Conservation (phyloP, 2,329 filamentous ascomycete genomes). For the Cladosporium phlei region DNA sequence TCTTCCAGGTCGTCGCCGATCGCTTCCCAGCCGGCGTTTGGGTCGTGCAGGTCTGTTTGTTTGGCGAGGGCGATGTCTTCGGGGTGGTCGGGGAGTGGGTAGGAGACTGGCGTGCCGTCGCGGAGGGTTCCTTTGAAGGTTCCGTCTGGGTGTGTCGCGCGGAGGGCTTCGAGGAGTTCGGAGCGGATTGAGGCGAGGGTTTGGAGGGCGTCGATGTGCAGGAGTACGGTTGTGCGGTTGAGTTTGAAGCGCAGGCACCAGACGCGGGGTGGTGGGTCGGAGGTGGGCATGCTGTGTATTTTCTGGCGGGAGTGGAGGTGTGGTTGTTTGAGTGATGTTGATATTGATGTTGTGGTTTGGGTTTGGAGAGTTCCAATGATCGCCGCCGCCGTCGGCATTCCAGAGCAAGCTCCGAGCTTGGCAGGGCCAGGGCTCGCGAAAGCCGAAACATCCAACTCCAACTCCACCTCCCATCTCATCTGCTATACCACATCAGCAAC, state of each 20-base stretch:
- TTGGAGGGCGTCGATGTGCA: slow-evolving; percentile 42
- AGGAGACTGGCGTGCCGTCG: slow-evolving; percentile 14
- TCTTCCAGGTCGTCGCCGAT: slow-evolving; percentile 24
- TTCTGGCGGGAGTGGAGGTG: background rate
- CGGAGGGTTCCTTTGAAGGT: slow-evolving; percentile 36
- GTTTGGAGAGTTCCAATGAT: no score
- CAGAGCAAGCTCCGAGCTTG: no score
- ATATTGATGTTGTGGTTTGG: no score
- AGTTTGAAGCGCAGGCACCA: slow-evolving; percentile 42
- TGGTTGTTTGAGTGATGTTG: background rate
- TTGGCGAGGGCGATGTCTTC: slow-evolving; percentile 39
- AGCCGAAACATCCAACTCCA: no score
- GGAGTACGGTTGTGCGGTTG: slow-evolving; percentile 42
- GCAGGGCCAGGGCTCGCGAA: no score
- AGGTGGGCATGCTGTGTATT: background rate
- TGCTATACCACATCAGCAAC: background rate
- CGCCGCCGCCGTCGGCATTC: no score
- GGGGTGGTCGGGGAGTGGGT: slow-evolving; percentile 36
- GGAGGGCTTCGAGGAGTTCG: slow-evolving; percentile 39
- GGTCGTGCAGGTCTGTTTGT: slow-evolving; percentile 38
- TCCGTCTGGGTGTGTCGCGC: slow-evolving; percentile 35
- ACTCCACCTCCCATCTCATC: no score
- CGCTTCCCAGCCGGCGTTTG: slow-evolving; percentile 37
- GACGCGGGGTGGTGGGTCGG: slow-evolving; percentile 3
- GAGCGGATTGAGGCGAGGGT: slow-evolving; percentile 38